A percentile compares a stretch with the other conserved stretches of the same genome.
These are phyloP conservation scores for Fusarium sulawesiense DNA, from an alignment of 2,329 filamentous ascomycete genomes.

Conservation along the genomic window DNA sequence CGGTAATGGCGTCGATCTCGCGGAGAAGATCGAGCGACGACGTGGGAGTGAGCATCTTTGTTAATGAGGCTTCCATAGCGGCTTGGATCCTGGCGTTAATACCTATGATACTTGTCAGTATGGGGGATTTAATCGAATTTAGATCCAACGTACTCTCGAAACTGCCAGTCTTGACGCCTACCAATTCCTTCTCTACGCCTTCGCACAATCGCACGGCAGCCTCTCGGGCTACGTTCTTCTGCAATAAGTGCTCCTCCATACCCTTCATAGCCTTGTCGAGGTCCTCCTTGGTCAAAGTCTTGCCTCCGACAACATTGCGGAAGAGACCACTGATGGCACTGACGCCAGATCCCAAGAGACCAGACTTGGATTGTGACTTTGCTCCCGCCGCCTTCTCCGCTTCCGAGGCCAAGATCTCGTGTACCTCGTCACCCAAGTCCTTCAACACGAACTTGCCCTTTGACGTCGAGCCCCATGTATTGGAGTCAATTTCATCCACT, in stretches of 20 bases:
- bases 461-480: slow-evolving; percentile 85
- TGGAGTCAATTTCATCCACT: slow-evolving; percentile 79
- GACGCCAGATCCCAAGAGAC: slow-evolving; percentile 82
- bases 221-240: slow-evolving; percentile 96
- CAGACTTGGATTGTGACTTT: slow-evolving; percentile 64
- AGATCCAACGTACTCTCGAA: slow-evolving; percentile 74
- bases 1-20: slow-evolving; percentile 84
- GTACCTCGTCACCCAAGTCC: slow-evolving; percentile 92
- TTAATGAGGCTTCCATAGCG: slow-evolving; percentile 91
- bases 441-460: slow-evolving; percentile 95
- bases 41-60: slow-evolving; percentile 95
- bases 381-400: slow-evolving; percentile 64
- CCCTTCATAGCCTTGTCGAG: slow-evolving; percentile 92
- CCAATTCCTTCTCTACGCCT: slow-evolving; percentile 87
- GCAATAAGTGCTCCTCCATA: slow-evolving; percentile 94
- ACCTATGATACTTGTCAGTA: slow-evolving; percentile 53
- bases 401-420: slow-evolving; percentile 85
- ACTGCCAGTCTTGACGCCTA: slow-evolving; percentile 89
- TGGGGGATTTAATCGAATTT: neutral
- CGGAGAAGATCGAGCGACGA: slow-evolving; percentile 93
- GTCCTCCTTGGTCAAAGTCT: slow-evolving; percentile 88
- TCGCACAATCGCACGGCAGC: slow-evolving; percentile 91
- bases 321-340: slow-evolving; percentile 89
- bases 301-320: slow-evolving; percentile 94
- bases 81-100: slow-evolving; percentile 85